Base-by-base conservation (phyloP, 2,329 filamentous ascomycete species). In the Fusarium dimerum region DNA sequence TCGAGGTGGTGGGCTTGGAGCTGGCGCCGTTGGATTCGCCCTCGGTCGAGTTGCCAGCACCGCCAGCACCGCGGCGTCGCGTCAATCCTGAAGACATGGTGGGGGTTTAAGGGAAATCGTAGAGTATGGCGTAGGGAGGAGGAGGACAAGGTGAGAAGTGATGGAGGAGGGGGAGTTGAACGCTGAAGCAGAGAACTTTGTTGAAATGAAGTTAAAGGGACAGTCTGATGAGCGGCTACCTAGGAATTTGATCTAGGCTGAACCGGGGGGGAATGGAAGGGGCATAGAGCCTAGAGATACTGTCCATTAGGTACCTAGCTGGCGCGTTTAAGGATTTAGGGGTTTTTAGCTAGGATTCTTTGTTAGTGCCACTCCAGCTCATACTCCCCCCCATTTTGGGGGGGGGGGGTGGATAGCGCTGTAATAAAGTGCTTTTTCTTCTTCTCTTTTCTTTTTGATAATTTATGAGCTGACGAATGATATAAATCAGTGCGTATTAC, bases 1-100 rank as follows among this genome's bases (percentile, higher is more conserved):
- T 81, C 66, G 71, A 74, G 43, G 79, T 80, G 66, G 83, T 78
- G 78, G 84, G 75, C 66, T 80, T 76, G 78, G 84, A 79, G 51
- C 50, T 54, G 56, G 86, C 66, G 58, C 74, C 76, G 69, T 72
- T 75, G 68, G 83, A 80, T 57, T 87, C 85, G 71, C 79, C 82
- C 52, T 82, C 81, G 45, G 77, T 78, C 41, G 62, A 59, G 57
- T 54, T 60, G 58, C 82, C 86, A 76, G 85, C 82, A 80, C 75
- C 77, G 79, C 89, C 80, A 82, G 83, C 80, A 83, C 90, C 81
- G 79, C 89, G 80, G 82, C 82, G 82, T 71, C 83, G 74, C 55
- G 83, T 86, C 69, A 86, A 74, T 63, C 82, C 82, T 55, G 81
- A 83, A 55, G 65, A 68, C 56, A 63, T 63, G 60, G 60, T 56